Percentiles rank a stretch among this genome's conserved stretches.
These are phyloP conservation scores for Pichia sp. DNA, from an alignment of 1,139 yeast species.

Conservation along the genomic window DNA sequence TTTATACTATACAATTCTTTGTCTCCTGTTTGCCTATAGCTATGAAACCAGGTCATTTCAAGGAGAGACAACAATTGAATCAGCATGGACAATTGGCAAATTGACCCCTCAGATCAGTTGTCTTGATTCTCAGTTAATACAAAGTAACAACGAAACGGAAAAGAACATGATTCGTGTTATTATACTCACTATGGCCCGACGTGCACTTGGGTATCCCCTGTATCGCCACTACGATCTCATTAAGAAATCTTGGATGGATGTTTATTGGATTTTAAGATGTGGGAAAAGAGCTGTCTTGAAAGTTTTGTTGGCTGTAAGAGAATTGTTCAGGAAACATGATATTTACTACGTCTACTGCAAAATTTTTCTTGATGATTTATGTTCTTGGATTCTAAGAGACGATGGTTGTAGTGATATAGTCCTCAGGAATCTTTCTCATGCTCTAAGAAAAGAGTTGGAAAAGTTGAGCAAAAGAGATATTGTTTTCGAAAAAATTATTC, in stretches of 20 bases:
- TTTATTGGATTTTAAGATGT: constrained; percentile 55
- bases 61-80: constrained; percentile 80
- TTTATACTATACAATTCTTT: constrained; percentile 56
- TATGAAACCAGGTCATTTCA: constrained; percentile 64
- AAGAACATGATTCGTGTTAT: constrained; percentile 45
- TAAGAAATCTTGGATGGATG: constrained; percentile 70
- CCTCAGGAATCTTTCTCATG: constrained; percentile 63
- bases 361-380: constrained; percentile 74
- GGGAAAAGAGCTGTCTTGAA: constrained; percentile 68
- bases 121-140: constrained; percentile 56
- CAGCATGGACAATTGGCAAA: constrained; percentile 93
- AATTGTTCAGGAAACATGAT: constrained; percentile 79
- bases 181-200: constrained; percentile 57
- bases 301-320: constrained; percentile 56
- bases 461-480: constrained; percentile 32
- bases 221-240: constrained; percentile 66
- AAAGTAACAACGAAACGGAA: constrained; percentile 36
- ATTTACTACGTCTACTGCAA: constrained; percentile 84
- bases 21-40: constrained; percentile 65
- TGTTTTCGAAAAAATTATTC: constrained; percentile 36
- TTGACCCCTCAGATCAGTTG: constrained; percentile 71
- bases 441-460: constrained; percentile 41
- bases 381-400: constrained; percentile 71
- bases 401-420: constrained; percentile 44
- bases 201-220: constrained; percentile 77